A percentile compares a stretch with the other conserved stretches of the same genome.
Evolutionary conservation across 2,329 filamentous ascomycete species (phyloP).

Genomic region (Iodosphaeria phyllophila): DNA sequence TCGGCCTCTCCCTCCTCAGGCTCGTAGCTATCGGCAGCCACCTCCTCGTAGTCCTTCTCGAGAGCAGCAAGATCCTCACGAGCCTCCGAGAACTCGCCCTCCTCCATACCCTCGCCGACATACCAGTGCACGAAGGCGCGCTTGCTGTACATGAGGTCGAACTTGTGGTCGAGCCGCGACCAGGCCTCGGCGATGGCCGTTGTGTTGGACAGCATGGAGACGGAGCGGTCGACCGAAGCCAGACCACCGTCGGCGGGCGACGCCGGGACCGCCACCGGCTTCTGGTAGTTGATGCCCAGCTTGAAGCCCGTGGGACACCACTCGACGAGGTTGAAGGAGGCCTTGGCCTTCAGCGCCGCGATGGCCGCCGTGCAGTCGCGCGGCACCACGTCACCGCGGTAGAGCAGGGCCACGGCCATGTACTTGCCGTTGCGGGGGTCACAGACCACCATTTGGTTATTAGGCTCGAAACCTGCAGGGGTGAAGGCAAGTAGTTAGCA

Average conservation of each 20-base stretch:
- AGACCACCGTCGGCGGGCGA: conserved; percentile 36
- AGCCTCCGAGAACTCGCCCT: conserved; percentile 76
- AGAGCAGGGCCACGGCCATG: conserved; percentile 56
- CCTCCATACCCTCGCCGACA: conserved; percentile 82
- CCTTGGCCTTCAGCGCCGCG: conserved; percentile 48
- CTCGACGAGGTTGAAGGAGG: conserved; percentile 55
- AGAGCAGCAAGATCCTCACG: conserved; percentile 72
- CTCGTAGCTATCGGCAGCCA: conserved; percentile 53
- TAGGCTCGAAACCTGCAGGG: conserved; percentile 49
- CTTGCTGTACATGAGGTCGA: conserved; percentile 65
- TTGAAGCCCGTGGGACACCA: conserved; percentile 65
- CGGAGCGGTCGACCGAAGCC: conserved; percentile 41
- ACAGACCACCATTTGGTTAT: conserved; percentile 65
- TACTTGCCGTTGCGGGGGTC: conserved; percentile 59
- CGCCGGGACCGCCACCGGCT: conserved; percentile 38
- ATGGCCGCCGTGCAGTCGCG: conserved; percentile 51
- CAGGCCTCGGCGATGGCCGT: conserved; percentile 57
- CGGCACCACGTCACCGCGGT: conserved; percentile 53
- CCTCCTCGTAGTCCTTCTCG: conserved; percentile 78
- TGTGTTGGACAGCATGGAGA: conserved; percentile 59
- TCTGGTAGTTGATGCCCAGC: conserved; percentile 59
- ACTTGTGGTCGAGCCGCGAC: conserved; percentile 56
- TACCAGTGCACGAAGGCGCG: conserved; percentile 64
- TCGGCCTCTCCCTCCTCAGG: conserved; percentile 49
- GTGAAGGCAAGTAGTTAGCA: conserved; percentile 6